Evolutionary conservation across 129 eudicot species (phyloP).

Genomic region (Saposhnikovia divaricata): DNA sequence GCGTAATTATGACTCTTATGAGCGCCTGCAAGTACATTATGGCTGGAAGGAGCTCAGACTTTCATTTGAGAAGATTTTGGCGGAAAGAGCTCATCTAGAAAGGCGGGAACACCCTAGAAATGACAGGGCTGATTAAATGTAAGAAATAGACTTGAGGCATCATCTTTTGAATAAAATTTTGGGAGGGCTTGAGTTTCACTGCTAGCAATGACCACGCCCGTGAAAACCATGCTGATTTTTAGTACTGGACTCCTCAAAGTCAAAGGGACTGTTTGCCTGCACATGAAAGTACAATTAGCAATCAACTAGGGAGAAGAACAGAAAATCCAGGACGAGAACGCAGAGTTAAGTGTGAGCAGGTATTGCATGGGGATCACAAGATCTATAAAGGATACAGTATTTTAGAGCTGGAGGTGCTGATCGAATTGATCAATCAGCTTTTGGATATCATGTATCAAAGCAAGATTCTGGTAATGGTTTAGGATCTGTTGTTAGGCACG

Average conservation of each 20-base stretch:
- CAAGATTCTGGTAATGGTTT: constrained; percentile 50
- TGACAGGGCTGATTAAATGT: constrained; percentile 27
- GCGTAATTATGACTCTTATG: too few relatives aligned
- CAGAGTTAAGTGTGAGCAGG: not conserved
- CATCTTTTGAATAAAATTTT: constrained; percentile 51
- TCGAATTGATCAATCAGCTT: constrained; percentile 34
- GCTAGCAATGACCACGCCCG: constrained; percentile 45
- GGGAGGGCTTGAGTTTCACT: constrained; percentile 59
- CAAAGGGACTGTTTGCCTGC: constrained; percentile 24
- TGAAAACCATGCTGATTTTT: constrained; percentile 29
- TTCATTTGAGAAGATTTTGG: too few relatives aligned
- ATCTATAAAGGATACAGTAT: constrained; percentile 38
- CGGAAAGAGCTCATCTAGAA: too few relatives aligned
- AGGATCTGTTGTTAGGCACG: constrained; percentile 64
- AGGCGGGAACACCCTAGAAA: too few relatives aligned
- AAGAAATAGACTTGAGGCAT: constrained; percentile 53
- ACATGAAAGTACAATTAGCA: constrained; percentile 37
- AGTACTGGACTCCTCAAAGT: constrained; percentile 32
- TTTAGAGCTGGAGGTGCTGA: constrained; percentile 42
- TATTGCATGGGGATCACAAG: constrained; percentile 17
- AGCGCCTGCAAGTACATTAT: too few relatives aligned
- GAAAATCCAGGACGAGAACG: constrained; percentile 24
- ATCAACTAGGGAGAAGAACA: constrained; percentile 72
- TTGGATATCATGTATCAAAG: constrained; percentile 54
- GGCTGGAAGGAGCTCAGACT: too few relatives aligned